These are phyloP conservation scores for Sporothrix protearum DNA, from an alignment of 2,329 filamentous ascomycete species.

Conservation along the genomic window DNA sequence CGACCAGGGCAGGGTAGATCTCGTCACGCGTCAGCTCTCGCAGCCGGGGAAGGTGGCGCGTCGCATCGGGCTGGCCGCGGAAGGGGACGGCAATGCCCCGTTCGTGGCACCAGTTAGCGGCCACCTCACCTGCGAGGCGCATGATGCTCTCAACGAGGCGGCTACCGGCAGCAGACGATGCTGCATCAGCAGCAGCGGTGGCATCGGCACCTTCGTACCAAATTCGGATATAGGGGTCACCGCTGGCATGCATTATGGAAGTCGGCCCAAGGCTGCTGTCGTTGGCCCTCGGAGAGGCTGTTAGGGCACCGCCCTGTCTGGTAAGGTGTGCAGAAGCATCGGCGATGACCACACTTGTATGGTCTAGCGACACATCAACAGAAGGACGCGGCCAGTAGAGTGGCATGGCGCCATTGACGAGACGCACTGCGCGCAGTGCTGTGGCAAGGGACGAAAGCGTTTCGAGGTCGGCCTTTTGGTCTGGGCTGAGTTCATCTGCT, in stretches of 20 bases:
- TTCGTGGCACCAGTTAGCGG: conserved; percentile 57
- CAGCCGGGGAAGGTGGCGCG: conserved; percentile 39
- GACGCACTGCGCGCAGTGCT: conserved; percentile 42
- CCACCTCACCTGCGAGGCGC: conserved; percentile 60
- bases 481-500: conserved; percentile 41
- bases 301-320: neutral
- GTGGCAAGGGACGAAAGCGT: conserved; percentile 48
- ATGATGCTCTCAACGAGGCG: conserved; percentile 51
- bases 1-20: conserved; percentile 40
- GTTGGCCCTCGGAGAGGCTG: neutral
- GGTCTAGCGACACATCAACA: conserved; percentile 44
- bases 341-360: conserved; percentile 27
- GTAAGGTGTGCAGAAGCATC: neutral
- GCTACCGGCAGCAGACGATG: conserved; percentile 29
- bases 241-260: conserved; percentile 36
- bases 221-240: conserved; percentile 52
- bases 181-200: neutral
- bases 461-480: conserved; percentile 46
- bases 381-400: conserved; percentile 44
- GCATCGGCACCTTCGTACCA: conserved; percentile 32
- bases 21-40: conserved; percentile 39
- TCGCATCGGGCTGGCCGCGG: conserved; percentile 47
- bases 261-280: neutral
- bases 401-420: conserved; percentile 49
- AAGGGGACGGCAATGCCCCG: conserved; percentile 59